Conservation (phyloP, 2,329 filamentous ascomycete species). For the Aspergillus tubingensis region DNA sequence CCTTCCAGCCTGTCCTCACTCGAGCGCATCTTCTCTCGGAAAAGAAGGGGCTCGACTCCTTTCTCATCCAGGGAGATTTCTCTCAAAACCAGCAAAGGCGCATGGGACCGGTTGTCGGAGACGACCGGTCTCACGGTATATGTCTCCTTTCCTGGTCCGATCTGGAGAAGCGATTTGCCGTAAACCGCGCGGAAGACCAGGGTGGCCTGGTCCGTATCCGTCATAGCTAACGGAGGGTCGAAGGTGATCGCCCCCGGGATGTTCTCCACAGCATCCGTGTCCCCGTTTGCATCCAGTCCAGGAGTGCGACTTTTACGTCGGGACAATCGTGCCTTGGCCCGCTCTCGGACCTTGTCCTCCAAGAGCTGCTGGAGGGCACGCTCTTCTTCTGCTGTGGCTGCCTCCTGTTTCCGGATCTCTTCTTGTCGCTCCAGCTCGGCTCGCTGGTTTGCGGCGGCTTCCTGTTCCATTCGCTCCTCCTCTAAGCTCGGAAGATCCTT, state of each 20-base stretch:
- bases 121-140: slow-evolving; percentile 71
- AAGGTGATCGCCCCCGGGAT: slow-evolving; percentile 44
- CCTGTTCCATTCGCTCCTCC: slow-evolving; percentile 82
- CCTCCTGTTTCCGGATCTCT: slow-evolving; percentile 45
- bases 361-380: slow-evolving; percentile 41
- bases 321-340: slow-evolving; percentile 41
- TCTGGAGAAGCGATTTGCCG: slow-evolving; percentile 66
- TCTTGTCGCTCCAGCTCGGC: slow-evolving; percentile 55
- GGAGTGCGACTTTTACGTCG: slow-evolving; percentile 42
- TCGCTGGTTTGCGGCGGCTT: slow-evolving; percentile 65
- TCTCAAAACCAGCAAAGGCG: slow-evolving; percentile 71
- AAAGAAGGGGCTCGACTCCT: slow-evolving; percentile 60
- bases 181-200: slow-evolving; percentile 71
- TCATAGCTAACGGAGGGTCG: slow-evolving; percentile 54
- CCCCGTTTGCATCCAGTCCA: slow-evolving; percentile 32
- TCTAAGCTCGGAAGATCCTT: slow-evolving; percentile 81
- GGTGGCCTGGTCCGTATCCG: slow-evolving; percentile 63
- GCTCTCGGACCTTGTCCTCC: slow-evolving; percentile 42
- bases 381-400: slow-evolving; percentile 45
- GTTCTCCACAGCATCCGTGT: slow-evolving; percentile 34
- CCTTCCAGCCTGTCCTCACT: slow-evolving; percentile 76
- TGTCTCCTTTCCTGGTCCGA: slow-evolving; percentile 64
- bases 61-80: slow-evolving; percentile 63
- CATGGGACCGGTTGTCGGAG: slow-evolving; percentile 55
- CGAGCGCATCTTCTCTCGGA: slow-evolving; percentile 74